phyloP scores from a whole-genome alignment of 1,284 basidiomycete genomes.

The Ceratobasidium sp. region DNA sequence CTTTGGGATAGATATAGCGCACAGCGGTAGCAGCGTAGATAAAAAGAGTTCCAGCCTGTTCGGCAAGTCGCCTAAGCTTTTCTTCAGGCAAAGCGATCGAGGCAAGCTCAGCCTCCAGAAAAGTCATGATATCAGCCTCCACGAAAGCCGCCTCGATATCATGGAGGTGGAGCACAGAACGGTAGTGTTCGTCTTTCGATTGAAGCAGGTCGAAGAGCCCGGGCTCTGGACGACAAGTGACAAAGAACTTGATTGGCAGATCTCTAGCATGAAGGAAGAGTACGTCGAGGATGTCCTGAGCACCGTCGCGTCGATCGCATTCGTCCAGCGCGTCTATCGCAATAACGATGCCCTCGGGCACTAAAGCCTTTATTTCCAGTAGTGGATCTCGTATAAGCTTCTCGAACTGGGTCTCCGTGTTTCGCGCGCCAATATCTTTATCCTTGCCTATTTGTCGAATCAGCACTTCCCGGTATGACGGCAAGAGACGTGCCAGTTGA shows the following conservation, averaged over 20 bases:
- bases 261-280: not conserved
- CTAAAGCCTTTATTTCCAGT: not conserved
- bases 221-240: slow-evolving; percentile 4
- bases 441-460: no score
- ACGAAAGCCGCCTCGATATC: not conserved
- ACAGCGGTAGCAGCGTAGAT: slow-evolving; percentile 8
- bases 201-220: not conserved
- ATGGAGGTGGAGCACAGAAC: not conserved
- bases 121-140: not conserved
- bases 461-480: not conserved
- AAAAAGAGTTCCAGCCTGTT: not conserved
- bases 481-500: slow-evolving; percentile 48
- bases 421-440: slow-evolving; percentile 44
- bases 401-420: slow-evolving; percentile 46
- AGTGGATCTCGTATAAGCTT: slow-evolving; percentile 44
- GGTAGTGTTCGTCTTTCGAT: not conserved
- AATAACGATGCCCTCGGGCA: no score
- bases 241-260: slow-evolving; percentile 11
- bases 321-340: no score
- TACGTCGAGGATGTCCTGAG: not conserved
- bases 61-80: not conserved
- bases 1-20: not conserved
- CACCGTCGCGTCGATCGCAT: no score
- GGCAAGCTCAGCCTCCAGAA: not conserved
- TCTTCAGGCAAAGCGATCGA: not conserved